Conservation (phyloP, 495 filamentous ascomycete species). For the Penicillium dipodomyicola region DNA sequence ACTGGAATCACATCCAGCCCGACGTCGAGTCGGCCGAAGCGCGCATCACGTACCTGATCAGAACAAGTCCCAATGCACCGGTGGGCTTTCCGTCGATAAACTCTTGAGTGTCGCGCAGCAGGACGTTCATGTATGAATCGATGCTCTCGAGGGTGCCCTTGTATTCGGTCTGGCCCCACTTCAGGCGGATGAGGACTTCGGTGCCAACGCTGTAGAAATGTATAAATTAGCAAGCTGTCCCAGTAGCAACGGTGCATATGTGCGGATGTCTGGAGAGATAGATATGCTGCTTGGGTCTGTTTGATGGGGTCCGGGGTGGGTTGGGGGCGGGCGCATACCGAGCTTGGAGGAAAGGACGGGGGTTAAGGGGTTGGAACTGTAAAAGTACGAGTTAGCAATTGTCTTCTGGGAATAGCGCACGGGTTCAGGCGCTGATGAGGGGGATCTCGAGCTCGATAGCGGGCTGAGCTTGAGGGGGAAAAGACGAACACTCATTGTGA, state of each 20-base stretch:
- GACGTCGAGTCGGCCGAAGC: neutral
- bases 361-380: slow-evolving; percentile 84
- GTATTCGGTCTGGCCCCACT: slow-evolving; percentile 98
- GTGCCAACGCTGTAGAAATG: slow-evolving; percentile 68
- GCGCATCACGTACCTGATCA: slow-evolving; percentile 68
- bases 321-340: slow-evolving; percentile 55
- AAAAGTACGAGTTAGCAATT: slow-evolving; percentile 16
- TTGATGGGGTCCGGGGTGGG: slow-evolving; percentile 4
- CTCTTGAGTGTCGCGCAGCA: slow-evolving; percentile 85
- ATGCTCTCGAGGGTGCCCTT: slow-evolving; percentile 86
- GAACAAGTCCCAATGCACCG: slow-evolving; percentile 78
- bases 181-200: slow-evolving; percentile 84
- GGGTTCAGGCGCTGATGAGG: neutral
- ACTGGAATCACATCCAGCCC: neutral
- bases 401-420: neutral
- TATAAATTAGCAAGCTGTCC: slow-evolving; percentile 1
- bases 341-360: slow-evolving; percentile 82
- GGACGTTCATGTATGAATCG: slow-evolving; percentile 98
- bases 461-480: slow-evolving; percentile 8
- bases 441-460: slow-evolving; percentile 17
- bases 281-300: neutral
- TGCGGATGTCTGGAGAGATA: neutral
- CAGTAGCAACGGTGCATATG: neutral
- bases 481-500: slow-evolving; percentile 44
- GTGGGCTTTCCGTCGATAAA: slow-evolving; percentile 85